These are phyloP conservation scores for Begonia fuchsioides DNA, from an alignment of 306 rosid genomes.

Conservation along the genomic window DNA sequence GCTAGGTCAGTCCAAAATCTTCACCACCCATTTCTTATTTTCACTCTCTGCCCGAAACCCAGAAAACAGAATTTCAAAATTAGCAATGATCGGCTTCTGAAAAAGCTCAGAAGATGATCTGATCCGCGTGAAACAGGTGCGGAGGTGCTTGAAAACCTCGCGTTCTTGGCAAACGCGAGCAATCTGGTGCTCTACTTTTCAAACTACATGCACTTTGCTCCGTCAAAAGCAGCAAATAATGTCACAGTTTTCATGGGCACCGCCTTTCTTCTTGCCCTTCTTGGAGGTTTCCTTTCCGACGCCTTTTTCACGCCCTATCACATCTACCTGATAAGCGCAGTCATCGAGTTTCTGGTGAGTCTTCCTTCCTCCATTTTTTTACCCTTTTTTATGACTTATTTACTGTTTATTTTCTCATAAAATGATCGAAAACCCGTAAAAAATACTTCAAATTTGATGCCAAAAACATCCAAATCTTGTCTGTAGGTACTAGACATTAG, in stretches of 20 bases:
- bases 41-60: background rate
- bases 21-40: background rate
- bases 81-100: background rate
- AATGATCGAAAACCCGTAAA: too few species aligned
- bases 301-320: conserved; percentile 70
- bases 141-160: conserved; percentile 84
- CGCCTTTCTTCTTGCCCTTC: conserved; percentile 82
- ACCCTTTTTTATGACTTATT: background rate
- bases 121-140: conserved; percentile 24
- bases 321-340: conserved; percentile 73
- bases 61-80: background rate
- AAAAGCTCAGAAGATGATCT: background rate
- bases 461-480: too few species aligned
- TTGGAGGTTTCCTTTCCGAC: conserved; percentile 86
- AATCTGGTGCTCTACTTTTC: conserved; percentile 60
- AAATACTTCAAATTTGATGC: too few species aligned
- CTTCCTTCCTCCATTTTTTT: background rate
- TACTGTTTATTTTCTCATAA: background rate
- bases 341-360: conserved; percentile 64
- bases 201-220: conserved; percentile 66
- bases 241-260: conserved; percentile 98
- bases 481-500: too few species aligned
- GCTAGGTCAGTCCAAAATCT: conserved; percentile 32
- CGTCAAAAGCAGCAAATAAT: conserved; percentile 65
- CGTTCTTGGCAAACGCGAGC: conserved; percentile 87